These are phyloP conservation scores for Phytophthora constricta DNA, from an alignment of 352 stramenopile genomes.

Conservation along the genomic window DNA sequence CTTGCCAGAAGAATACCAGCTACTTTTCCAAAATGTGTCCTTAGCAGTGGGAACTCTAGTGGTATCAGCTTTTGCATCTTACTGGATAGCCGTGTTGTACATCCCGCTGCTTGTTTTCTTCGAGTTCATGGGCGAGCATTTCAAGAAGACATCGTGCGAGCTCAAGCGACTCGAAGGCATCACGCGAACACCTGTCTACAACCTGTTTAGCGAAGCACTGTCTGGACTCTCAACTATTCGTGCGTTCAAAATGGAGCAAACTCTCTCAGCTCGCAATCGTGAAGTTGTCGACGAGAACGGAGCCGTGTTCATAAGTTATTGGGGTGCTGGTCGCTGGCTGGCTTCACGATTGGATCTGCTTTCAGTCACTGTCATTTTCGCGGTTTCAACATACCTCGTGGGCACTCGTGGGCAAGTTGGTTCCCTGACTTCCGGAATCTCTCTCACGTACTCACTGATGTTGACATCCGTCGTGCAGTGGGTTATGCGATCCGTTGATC, in stretches of 20 bases:
- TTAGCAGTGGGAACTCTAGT: slow-evolving; percentile 40
- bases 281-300: slow-evolving; percentile 40
- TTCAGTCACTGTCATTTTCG: slow-evolving; percentile 84
- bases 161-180: slow-evolving; percentile 95
- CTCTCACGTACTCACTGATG: slow-evolving; percentile 43
- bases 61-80: slow-evolving; percentile 43
- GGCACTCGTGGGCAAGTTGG: slow-evolving; percentile 39
- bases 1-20: slow-evolving; percentile 45
- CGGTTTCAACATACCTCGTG: slow-evolving; percentile 86
- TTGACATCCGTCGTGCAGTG: slow-evolving; percentile 55
- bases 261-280: slow-evolving; percentile 44
- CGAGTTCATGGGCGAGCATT: slow-evolving; percentile 77
- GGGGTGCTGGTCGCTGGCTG: slow-evolving; percentile 86
- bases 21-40: slow-evolving; percentile 41
- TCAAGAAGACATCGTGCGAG: slow-evolving; percentile 81
- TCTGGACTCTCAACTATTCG: slow-evolving; percentile 92
- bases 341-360: slow-evolving; percentile 88
- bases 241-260: slow-evolving; percentile 52
- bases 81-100: slow-evolving; percentile 55
- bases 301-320: slow-evolving; percentile 45
- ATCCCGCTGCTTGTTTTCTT: slow-evolving; percentile 68
- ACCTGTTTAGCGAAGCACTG: slow-evolving; percentile 91
- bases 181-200: slow-evolving; percentile 89
- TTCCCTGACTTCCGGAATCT: slow-evolving; percentile 23
- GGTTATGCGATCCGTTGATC: slow-evolving; percentile 32